phyloP scores from a whole-genome alignment of 1,284 basidiomycete species.

The Sporisorium reilianum region DNA sequence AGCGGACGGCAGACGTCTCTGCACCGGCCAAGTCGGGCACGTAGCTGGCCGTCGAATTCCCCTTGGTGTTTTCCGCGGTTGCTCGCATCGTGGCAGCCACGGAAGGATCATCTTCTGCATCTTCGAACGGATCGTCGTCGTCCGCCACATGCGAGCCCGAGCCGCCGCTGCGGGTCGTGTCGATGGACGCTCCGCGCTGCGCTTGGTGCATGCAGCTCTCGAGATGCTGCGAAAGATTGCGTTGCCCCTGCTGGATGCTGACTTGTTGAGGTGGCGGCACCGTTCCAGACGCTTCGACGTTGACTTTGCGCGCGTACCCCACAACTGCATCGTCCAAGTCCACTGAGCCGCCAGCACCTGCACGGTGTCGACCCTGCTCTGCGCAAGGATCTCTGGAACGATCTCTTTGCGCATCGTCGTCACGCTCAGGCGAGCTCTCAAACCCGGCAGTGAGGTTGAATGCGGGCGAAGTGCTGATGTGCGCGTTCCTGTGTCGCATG shows the following conservation, averaged over 20 bases:
- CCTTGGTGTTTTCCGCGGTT: conserved; percentile 39
- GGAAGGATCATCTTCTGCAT: conserved; percentile 51
- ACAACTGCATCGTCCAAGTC: conserved; percentile 47
- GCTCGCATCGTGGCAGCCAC: conserved; percentile 18
- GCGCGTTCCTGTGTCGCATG: conserved; percentile 59
- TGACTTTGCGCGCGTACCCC: conserved; percentile 45
- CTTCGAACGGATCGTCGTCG: conserved; percentile 53
- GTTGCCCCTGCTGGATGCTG: conserved; percentile 43
- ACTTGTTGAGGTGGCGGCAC: conserved; percentile 33
- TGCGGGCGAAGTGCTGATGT: conserved; percentile 58
- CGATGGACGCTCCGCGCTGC: conserved; percentile 19
- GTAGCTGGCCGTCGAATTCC: conserved; percentile 43
- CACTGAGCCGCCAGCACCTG: conserved; percentile 15
- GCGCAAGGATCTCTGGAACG: conserved; percentile 1
- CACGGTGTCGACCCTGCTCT: conserved; percentile 13
- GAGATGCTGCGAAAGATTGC: conserved; percentile 47
- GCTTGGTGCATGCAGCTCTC: conserved; percentile 32
- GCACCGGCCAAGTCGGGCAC: conserved; percentile 40
- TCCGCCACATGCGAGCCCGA: conserved; percentile 3
- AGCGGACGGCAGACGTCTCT: conserved; percentile 34
- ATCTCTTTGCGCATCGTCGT: conserved; percentile 17
- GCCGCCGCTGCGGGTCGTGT: conserved; percentile 20
- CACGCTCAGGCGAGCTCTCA: conserved; percentile 37
- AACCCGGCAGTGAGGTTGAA: conserved; percentile 55
- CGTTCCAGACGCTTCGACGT: conserved; percentile 38